Evolutionary conservation across 352 stramenopile genomes (phyloP), one percentile per base, ranked within the genome.

Genomic region (Globisporangium paroecandrum): DNA sequence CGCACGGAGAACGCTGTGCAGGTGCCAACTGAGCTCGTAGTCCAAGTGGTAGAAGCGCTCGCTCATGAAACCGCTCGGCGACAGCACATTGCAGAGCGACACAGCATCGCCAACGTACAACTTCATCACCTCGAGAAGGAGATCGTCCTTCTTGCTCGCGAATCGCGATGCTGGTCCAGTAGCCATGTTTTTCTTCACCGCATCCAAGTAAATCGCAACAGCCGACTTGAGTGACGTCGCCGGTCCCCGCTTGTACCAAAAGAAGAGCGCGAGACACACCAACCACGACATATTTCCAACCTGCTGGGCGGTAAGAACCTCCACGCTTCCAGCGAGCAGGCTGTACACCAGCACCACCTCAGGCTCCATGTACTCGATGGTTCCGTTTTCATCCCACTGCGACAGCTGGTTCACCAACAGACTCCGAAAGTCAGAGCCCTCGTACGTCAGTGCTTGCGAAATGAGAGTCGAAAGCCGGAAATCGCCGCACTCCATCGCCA

Each of bases 1-100:
- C 9, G 85, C 80, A 38, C 76, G 85, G 25, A 95, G 71, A 57
- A 93, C 79, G 32, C 77, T 89, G 64, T 93, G 73, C 58, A 95
- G 71, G 58, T 95, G 87, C 85, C 85, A 95, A 53, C 77, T 84
- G 38, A 89, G 66, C 70, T 93, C 89, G 62, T 93, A 93, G 70
- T 93, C 82, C 68, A 93, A 69, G 49, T 90, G 72, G 36, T 58
- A 64, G 6, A 64, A 32, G 36, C 69, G 51, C 18, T 64, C 65
- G 22, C 62, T 69, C 61, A 76, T 76, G 67, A 84, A 86, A 6
- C 82, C 82, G 60, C 79, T 90, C 6, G 82, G 82, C 10, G 82
- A 90, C 60, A 91, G 57, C 41, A 87, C 78, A 64, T 71, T 78
- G 66, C 82, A 83, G 10, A 87, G 69, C n/a, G 82, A 87, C 56